Evolutionary conservation across 805 yeast genomes (phyloP).

Genomic region (Cyberlindnera veronae): DNA sequence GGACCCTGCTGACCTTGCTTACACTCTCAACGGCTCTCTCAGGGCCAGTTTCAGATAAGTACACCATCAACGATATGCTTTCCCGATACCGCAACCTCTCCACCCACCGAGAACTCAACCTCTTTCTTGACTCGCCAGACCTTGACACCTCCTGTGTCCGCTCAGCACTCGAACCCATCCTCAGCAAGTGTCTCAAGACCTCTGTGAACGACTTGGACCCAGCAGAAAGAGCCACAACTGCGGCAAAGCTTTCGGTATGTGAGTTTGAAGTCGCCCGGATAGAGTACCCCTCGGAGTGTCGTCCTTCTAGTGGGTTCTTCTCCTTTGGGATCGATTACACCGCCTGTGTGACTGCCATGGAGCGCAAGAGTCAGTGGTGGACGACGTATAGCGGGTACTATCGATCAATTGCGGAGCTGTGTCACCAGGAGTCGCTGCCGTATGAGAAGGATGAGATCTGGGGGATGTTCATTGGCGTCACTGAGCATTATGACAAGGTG

Average conservation of each 20-base stretch:
- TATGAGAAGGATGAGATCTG: conserved; percentile 50
- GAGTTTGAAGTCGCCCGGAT: conserved; percentile 49
- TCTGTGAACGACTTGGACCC: conserved; percentile 39
- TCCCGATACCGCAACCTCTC: conserved; percentile 16
- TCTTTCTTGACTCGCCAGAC: conserved; percentile 11
- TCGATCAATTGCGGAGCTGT: conserved; percentile 48
- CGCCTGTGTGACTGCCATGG: conserved; percentile 40
- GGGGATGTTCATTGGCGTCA: conserved; percentile 44
- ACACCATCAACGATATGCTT: conserved; percentile 22
- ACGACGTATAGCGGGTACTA: conserved; percentile 68
- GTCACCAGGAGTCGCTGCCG: conserved; percentile 50
- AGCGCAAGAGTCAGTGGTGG: conserved; percentile 60
- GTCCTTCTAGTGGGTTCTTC: conserved; percentile 21
- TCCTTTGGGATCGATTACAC: conserved; percentile 22
- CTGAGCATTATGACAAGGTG: conserved; percentile 30
- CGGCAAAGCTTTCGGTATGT: conserved; percentile 49
- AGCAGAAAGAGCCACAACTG: conserved; percentile 35
- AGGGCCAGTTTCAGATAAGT: conserved; percentile 1
- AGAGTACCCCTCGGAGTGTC: conserved; percentile 29
- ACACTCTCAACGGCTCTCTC: not conserved
- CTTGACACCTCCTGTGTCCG: conserved; percentile 33
- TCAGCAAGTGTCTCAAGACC: conserved; percentile 37
- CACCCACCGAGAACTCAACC: conserved; percentile 7
- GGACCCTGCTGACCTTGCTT: not conserved
- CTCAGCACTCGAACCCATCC: conserved; percentile 36